phyloP scores from a whole-genome alignment of 2,329 filamentous ascomycete species.

The Ophiostoma ips region DNA sequence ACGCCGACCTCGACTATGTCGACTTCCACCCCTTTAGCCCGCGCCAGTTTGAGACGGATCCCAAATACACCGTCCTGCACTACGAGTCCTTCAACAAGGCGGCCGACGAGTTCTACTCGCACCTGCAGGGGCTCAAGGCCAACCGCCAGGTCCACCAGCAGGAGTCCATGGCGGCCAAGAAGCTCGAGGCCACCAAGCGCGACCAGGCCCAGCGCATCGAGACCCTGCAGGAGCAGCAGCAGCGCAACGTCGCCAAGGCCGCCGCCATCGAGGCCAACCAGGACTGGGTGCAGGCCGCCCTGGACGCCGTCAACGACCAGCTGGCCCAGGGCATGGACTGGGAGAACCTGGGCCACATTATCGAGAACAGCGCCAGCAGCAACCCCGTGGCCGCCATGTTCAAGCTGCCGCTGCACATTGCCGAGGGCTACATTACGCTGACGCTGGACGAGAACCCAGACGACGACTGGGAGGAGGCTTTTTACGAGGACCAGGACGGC shows the following conservation, averaged over 20 bases:
- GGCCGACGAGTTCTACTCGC: slow-evolving; percentile 95
- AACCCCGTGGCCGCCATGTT: slow-evolving; percentile 85
- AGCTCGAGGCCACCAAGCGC: slow-evolving; percentile 67
- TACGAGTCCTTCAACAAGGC: slow-evolving; percentile 83
- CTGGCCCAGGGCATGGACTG: slow-evolving; percentile 94
- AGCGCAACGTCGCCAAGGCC: slow-evolving; percentile 75
- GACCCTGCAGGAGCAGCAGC: slow-evolving; percentile 67
- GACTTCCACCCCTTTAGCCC: slow-evolving; percentile 93
- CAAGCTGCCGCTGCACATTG: slow-evolving; percentile 70
- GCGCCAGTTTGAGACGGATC: slow-evolving; percentile 58
- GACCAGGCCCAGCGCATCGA: slow-evolving; percentile 80
- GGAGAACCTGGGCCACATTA: slow-evolving; percentile 76
- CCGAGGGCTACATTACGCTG: slow-evolving; percentile 80
- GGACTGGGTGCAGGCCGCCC: slow-evolving; percentile 82
- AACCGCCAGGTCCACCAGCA: slow-evolving; percentile 71
- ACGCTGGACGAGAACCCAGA: slow-evolving; percentile 57
- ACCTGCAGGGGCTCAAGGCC: slow-evolving; percentile 83
- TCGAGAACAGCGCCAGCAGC: slow-evolving; percentile 71
- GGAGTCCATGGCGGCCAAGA: slow-evolving; percentile 67
- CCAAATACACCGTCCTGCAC: slow-evolving; percentile 52
- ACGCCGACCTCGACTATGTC: slow-evolving; percentile 54
- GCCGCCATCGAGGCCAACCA: slow-evolving; percentile 82
- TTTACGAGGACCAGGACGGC: slow-evolving; percentile 32
- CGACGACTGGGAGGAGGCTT: slow-evolving; percentile 33
- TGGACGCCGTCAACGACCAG: slow-evolving; percentile 83